These are phyloP conservation scores for Penicillium manginii DNA, from an alignment of 495 filamentous ascomycete genomes.

Conservation along the genomic window DNA sequence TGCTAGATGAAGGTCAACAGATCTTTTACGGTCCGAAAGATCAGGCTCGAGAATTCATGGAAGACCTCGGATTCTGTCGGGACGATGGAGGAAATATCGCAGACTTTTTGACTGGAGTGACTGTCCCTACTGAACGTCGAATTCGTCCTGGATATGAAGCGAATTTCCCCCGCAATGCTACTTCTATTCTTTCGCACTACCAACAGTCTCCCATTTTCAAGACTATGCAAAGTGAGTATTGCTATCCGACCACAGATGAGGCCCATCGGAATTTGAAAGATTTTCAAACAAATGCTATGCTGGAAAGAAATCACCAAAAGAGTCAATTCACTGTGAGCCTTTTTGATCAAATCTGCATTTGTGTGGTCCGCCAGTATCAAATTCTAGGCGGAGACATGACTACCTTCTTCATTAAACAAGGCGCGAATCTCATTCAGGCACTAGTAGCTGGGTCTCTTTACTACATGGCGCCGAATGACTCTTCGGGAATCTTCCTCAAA, in stretches of 20 bases:
- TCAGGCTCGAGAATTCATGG: conserved; percentile 69
- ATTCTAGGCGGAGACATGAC: conserved; percentile 64
- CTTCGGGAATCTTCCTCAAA: conserved; percentile 54
- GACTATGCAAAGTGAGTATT: conserved; percentile 50
- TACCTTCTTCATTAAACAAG: conserved; percentile 62
- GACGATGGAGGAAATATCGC: conserved; percentile 69
- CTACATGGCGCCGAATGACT: conserved; percentile 41
- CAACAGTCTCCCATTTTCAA: conserved; percentile 39
- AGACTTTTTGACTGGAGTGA: conserved; percentile 72
- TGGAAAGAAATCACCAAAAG: conserved; percentile 42
- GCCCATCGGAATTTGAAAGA: conserved; percentile 47
- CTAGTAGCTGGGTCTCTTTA: conserved; percentile 47
- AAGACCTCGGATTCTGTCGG: conserved; percentile 65
- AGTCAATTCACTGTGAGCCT: conserved; percentile 63
- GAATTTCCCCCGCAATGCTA: conserved; percentile 50
- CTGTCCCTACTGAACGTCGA: conserved; percentile 66
- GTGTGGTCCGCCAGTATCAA: conserved; percentile 57
- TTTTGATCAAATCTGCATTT: conserved; percentile 59
- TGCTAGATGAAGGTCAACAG: conserved; percentile 66
- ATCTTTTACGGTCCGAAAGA: conserved; percentile 64
- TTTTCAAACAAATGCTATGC: conserved; percentile 51
- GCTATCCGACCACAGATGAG: conserved; percentile 48
- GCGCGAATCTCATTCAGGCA: conserved; percentile 42
- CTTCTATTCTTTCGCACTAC: conserved; percentile 42
- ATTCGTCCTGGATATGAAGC: conserved; percentile 57